Evolutionary conservation across 202 grass and related monocot species (phyloP).

Genomic region (Dendrocalamus latiflorus): DNA sequence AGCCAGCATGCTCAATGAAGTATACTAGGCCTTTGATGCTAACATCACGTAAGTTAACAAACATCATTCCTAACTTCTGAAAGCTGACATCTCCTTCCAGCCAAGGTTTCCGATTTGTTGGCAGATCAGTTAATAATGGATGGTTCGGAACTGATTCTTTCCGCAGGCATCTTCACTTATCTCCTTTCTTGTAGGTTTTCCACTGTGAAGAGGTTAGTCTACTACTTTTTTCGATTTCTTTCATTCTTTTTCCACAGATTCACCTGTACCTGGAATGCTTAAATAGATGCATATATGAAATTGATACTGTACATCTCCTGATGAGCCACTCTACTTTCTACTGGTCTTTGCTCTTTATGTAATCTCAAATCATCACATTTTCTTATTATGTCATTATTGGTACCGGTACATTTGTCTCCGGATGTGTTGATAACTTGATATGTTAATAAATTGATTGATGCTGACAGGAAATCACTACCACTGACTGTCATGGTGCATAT

Average conservation of each 20-base stretch:
- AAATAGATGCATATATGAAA: slow-evolving; percentile 36
- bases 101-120: no score
- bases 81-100: no score
- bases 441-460: slow-evolving; percentile 31
- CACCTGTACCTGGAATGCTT: slow-evolving; percentile 53
- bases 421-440: slow-evolving; percentile 28
- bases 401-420: slow-evolving; percentile 27
- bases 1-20: no score
- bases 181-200: slow-evolving; percentile 39
- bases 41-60: no score
- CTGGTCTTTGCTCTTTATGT: slow-evolving; percentile 6
- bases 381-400: slow-evolving; percentile 34
- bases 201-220: slow-evolving; percentile 47
- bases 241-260: slow-evolving; percentile 44
- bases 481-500: not conserved
- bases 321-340: slow-evolving; percentile 23
- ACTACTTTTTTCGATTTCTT: slow-evolving; percentile 40
- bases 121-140: no score
- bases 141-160: no score
- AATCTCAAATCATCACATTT: slow-evolving; percentile 26
- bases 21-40: no score
- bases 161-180: not conserved
- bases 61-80: no score
- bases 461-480: slow-evolving; percentile 37
- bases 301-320: slow-evolving; percentile 27